These are phyloP conservation scores for Fusarium verrucosum DNA, from an alignment of 2,329 filamentous ascomycete genomes.

Conservation along the genomic window DNA sequence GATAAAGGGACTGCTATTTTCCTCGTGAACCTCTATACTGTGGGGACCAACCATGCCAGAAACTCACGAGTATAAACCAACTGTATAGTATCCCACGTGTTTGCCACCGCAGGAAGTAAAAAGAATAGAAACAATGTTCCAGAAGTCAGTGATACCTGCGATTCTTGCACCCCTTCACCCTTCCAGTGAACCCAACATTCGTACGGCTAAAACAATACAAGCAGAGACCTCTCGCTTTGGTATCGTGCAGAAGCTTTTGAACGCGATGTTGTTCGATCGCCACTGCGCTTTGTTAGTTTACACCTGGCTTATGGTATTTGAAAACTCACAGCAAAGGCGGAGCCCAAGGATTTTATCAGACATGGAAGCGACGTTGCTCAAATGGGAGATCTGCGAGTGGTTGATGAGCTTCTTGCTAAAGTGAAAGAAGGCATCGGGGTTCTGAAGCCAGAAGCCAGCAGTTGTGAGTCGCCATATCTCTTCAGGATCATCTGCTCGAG, in stretches of 20 bases:
- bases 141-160: constrained; percentile 19
- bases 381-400: constrained; percentile 8
- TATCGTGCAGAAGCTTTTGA: neutral
- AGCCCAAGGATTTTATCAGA: constrained; percentile 10
- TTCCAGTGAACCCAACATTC: constrained; percentile 9
- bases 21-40: too few relatives aligned
- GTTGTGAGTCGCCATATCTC: constrained; percentile 23
- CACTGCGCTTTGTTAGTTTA: neutral
- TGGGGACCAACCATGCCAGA: too few relatives aligned
- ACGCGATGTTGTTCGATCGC: constrained; percentile 23
- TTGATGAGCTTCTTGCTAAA: constrained; percentile 22
- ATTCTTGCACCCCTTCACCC: constrained; percentile 11
- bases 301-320: fast-evolving
- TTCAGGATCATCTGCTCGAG: constrained; percentile 16
- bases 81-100: too few relatives aligned
- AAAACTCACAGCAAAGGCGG: constrained; percentile 19
- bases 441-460: constrained; percentile 11
- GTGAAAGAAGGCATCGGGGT: constrained; percentile 12
- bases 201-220: constrained; percentile 12
- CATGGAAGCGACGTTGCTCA: neutral
- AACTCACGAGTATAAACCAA: too few relatives aligned
- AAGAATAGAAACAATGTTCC: neutral
- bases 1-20: too few relatives aligned
- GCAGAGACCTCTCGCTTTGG: constrained; percentile 16
- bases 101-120: neutral